Evolutionary conservation across 1,284 basidiomycete genomes (phyloP).

Genomic region (Acaromyces ingoldii): DNA sequence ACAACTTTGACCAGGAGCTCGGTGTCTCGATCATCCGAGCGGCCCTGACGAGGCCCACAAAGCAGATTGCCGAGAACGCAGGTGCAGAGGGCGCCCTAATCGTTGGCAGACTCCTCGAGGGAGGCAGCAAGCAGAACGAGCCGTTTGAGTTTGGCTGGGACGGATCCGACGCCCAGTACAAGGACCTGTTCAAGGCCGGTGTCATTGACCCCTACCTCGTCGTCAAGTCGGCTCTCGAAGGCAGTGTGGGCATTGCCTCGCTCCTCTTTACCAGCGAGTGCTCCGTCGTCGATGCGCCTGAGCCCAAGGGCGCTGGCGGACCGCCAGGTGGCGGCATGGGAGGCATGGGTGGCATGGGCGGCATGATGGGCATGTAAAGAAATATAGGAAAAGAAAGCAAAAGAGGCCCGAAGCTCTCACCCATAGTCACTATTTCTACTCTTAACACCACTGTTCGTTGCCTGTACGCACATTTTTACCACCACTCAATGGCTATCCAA

Average conservation of each 20-base stretch:
- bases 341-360: constrained; percentile 53
- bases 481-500: no score
- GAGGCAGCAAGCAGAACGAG: constrained; percentile 43
- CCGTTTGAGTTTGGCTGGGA: constrained; percentile 67
- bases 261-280: constrained; percentile 89
- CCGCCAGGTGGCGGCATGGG: constrained; percentile 42
- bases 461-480: no score
- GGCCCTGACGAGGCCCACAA: constrained; percentile 70
- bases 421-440: no score
- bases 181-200: constrained; percentile 88
- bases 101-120: constrained; percentile 63
- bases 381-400: no score
- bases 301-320: constrained; percentile 66
- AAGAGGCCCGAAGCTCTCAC: no score
- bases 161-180: constrained; percentile 81
- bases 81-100: constrained; percentile 91
- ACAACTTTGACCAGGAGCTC: constrained; percentile 96
- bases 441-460: no score
- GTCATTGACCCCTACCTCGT: constrained; percentile 64
- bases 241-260: constrained; percentile 63
- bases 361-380: constrained; percentile 15
- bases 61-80: constrained; percentile 88
- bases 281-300: constrained; percentile 83
- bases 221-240: constrained; percentile 44
- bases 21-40: constrained; percentile 89